These are phyloP conservation scores for Phalaenopsis hybrid DNA, from an alignment of 116 monocot species.

Conservation along the genomic window DNA sequence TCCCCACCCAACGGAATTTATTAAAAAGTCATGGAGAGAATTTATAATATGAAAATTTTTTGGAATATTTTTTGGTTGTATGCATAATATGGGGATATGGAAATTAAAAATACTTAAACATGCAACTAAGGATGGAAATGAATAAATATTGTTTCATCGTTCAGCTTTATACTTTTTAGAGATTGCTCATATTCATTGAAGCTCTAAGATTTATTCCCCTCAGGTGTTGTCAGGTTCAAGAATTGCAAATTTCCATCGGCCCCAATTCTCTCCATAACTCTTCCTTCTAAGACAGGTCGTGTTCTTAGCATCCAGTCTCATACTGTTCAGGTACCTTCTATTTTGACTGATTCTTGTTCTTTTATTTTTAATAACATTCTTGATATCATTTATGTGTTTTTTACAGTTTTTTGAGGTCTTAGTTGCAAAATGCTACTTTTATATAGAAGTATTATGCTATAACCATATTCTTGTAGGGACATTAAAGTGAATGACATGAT, in stretches of 20 bases:
- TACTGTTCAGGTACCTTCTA: constrained; percentile 71
- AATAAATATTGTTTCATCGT: neutral
- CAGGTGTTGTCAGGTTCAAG: neutral
- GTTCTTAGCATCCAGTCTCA: constrained; percentile 99
- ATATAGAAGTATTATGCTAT: neutral
- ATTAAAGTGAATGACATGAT: neutral
- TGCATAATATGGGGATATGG: neutral
- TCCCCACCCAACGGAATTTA: too few relatives aligned
- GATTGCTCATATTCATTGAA: neutral
- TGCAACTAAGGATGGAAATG: neutral
- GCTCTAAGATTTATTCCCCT: constrained; percentile 1
- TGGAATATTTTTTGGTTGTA: neutral
- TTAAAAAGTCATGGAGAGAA: too few relatives aligned
- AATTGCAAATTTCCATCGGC: constrained; percentile 26
- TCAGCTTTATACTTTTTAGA: neutral
- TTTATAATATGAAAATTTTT: neutral
- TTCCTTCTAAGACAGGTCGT: constrained; percentile 89
- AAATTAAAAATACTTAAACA: neutral
- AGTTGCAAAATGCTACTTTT: neutral
- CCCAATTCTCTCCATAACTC: constrained; percentile 71
- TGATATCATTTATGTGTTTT: neutral
- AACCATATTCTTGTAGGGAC: neutral
- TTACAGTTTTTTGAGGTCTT: neutral
- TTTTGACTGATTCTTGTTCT: neutral
- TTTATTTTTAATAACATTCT: neutral